Conservation (phyloP, 2,329 filamentous ascomycete species). For the Aspergillus luchuensis region DNA sequence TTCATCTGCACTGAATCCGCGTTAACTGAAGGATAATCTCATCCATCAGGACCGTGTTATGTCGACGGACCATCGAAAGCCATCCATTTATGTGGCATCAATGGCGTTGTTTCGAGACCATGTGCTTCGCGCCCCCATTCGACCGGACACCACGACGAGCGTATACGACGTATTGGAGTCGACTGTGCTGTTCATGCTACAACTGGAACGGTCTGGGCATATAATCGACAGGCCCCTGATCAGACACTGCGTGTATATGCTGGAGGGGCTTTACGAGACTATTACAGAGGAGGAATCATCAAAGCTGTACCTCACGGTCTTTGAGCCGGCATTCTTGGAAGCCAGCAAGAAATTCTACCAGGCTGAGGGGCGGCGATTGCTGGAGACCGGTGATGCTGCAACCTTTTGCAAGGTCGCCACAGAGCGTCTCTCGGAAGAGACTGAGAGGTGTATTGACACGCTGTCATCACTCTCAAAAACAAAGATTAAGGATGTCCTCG, state of each 20-base stretch:
- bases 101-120: slow-evolving; percentile 88
- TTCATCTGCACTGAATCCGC: background rate
- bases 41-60: slow-evolving; percentile 73
- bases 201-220: slow-evolving; percentile 88
- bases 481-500: slow-evolving; percentile 76
- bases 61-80: slow-evolving; percentile 69
- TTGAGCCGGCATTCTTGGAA: slow-evolving; percentile 75
- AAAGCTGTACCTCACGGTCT: slow-evolving; percentile 80
- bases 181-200: slow-evolving; percentile 85
- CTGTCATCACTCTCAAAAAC: slow-evolving; percentile 70
- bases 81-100: slow-evolving; percentile 78
- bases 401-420: slow-evolving; percentile 78
- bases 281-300: slow-evolving; percentile 74
- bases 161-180: slow-evolving; percentile 76
- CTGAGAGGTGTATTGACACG: slow-evolving; percentile 78
- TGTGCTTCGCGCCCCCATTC: slow-evolving; percentile 67
- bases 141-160: slow-evolving; percentile 43
- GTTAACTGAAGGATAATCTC: slow-evolving; percentile 7
- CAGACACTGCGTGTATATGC: slow-evolving; percentile 82
- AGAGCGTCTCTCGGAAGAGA: slow-evolving; percentile 75
- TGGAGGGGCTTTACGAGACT: slow-evolving; percentile 83
- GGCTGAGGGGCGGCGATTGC: slow-evolving; percentile 70
- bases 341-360: slow-evolving; percentile 74
- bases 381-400: slow-evolving; percentile 77
- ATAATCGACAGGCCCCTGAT: slow-evolving; percentile 81